Evolutionary conservation across 1,284 basidiomycete species (phyloP).

Genomic region (Austroboletus novae-zelandiae): DNA sequence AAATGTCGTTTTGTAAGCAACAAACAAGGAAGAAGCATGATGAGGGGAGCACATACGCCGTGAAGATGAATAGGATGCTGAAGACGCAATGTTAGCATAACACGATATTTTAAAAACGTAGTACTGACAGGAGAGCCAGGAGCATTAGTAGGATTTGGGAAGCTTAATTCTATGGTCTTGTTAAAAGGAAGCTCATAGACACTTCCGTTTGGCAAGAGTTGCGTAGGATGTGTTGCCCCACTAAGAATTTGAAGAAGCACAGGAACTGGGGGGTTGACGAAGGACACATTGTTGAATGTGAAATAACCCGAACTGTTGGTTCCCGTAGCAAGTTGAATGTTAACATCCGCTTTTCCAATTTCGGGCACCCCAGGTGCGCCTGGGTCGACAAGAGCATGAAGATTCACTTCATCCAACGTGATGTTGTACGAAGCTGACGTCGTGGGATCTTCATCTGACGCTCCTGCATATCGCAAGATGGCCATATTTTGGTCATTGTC

Average conservation of each 20-base stretch:
- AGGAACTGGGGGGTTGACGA: slow-evolving; percentile 16
- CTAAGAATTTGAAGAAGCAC: slow-evolving; percentile 14
- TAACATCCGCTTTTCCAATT: slow-evolving; percentile 31
- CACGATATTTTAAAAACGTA: too few species aligned
- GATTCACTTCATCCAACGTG: slow-evolving; percentile 29
- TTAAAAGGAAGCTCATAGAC: slow-evolving; percentile 32
- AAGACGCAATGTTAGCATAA: not conserved
- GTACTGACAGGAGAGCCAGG: slow-evolving; percentile 35
- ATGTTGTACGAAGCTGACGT: slow-evolving; percentile 33
- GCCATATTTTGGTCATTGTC: slow-evolving; percentile 45
- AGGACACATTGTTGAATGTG: slow-evolving; percentile 20
- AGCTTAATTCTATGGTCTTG: slow-evolving; percentile 35
- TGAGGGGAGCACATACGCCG: slow-evolving; percentile 27
- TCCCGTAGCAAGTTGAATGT: slow-evolving; percentile 19
- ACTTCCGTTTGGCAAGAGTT: slow-evolving; percentile 31
- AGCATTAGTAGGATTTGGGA: slow-evolving; percentile 20
- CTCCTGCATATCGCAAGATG: slow-evolving; percentile 53
- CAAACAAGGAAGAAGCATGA: not conserved
- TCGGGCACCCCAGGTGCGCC: slow-evolving; percentile 30
- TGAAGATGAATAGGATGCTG: slow-evolving; percentile 36
- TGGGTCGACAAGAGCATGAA: slow-evolving; percentile 34
- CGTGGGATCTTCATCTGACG: slow-evolving; percentile 41
- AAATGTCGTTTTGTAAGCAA: too few species aligned
- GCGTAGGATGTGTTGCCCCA: slow-evolving; percentile 17
- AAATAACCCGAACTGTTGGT: not conserved